phyloP scores from a whole-genome alignment of 164 flowering plant species.

The Aristolochia fimbriata region DNA sequence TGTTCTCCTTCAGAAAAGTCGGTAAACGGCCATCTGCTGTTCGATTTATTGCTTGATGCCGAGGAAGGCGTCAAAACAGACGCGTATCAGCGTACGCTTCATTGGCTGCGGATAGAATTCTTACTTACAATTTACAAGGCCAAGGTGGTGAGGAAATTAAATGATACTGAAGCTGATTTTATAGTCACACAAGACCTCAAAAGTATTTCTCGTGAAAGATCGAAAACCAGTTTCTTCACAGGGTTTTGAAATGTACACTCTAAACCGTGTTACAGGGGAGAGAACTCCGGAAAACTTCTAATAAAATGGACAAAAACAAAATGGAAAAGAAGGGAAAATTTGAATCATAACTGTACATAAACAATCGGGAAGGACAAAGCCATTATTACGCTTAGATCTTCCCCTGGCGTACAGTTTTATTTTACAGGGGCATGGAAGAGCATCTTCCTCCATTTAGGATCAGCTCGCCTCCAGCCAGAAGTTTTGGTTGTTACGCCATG shows the following conservation, averaged over 20 bases:
- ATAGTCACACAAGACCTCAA: background rate
- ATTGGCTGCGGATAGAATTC: no score
- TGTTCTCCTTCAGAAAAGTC: no score
- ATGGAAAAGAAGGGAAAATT: background rate
- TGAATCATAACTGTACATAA: conserved; percentile 1
- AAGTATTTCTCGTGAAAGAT: background rate
- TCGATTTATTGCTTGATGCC: no score
- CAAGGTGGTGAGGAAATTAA: background rate
- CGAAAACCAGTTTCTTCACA: background rate
- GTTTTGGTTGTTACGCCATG: background rate
- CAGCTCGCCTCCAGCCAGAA: background rate
- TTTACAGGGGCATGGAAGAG: background rate
- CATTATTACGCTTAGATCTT: background rate
- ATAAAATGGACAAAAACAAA: background rate
- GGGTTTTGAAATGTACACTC: background rate
- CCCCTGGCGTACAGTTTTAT: background rate
- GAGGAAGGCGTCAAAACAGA: no score
- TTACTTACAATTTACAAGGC: no score
- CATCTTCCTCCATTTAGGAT: background rate
- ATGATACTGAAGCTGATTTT: background rate
- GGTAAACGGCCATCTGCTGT: no score
- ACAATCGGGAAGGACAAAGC: background rate
- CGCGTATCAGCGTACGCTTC: no score
- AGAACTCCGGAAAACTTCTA: no score
- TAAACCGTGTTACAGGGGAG: background rate